These are phyloP conservation scores for Trametes cinnabarina DNA, from an alignment of 768 basidiomycete genomes.

Conservation along the genomic window DNA sequence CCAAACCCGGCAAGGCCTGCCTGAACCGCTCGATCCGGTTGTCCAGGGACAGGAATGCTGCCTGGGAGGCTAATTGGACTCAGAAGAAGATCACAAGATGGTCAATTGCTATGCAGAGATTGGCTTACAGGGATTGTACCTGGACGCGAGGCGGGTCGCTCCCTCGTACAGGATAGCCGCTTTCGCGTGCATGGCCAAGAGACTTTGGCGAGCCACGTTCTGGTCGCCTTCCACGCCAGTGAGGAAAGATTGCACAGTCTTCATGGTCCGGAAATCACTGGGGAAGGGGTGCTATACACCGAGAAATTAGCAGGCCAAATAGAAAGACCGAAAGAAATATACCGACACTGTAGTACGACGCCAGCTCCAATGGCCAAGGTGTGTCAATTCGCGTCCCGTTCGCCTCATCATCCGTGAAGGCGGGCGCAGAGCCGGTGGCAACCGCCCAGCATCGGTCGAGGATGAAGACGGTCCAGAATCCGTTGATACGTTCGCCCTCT, in stretches of 20 bases:
- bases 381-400: slow-evolving; percentile 36
- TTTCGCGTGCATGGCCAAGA: slow-evolving; percentile 47
- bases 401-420: slow-evolving; percentile 56
- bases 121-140: slow-evolving; percentile 32
- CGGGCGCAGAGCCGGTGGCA: slow-evolving; percentile 49
- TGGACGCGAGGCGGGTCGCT: slow-evolving; percentile 49
- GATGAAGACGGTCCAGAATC: slow-evolving; percentile 61
- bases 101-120: background rate
- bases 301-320: slow-evolving; percentile 37
- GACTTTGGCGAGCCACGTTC: slow-evolving; percentile 25
- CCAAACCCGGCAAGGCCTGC: slow-evolving; percentile 22
- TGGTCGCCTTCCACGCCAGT: slow-evolving; percentile 31
- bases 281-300: slow-evolving; percentile 41
- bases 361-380: slow-evolving; percentile 38
- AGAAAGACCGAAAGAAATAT: slow-evolving; percentile 4
- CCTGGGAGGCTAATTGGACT: slow-evolving; percentile 22
- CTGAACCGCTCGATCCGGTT: slow-evolving; percentile 31
- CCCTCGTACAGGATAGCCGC: slow-evolving; percentile 59
- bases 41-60: slow-evolving; percentile 28
- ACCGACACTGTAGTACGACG: slow-evolving; percentile 33
- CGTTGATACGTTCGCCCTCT: slow-evolving; percentile 65
- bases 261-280: slow-evolving; percentile 43
- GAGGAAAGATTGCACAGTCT: slow-evolving; percentile 51
- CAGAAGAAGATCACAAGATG: slow-evolving; percentile 2
- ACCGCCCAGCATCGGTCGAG: slow-evolving; percentile 59